These are phyloP conservation scores for Piper longum DNA, from an alignment of 164 flowering plant species.

Conservation along the genomic window DNA sequence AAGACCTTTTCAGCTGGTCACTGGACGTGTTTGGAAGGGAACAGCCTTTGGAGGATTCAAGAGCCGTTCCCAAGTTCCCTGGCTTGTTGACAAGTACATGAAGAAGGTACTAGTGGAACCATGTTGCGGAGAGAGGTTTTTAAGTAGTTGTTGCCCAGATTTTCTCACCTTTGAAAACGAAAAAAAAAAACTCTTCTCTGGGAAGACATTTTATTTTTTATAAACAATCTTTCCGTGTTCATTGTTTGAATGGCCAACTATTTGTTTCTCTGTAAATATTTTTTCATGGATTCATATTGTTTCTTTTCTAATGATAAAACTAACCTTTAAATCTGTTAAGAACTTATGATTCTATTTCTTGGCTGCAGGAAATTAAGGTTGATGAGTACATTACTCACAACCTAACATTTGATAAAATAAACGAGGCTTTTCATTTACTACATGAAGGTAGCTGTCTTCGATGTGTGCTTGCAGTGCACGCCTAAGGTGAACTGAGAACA, in stretches of 20 bases:
- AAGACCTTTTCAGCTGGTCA: conserved; percentile 95
- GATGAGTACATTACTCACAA: conserved; percentile 91
- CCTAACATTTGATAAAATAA: conserved; percentile 67
- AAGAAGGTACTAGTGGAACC: conserved; percentile 47
- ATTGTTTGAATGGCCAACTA: too few relatives aligned
- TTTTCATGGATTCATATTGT: too few relatives aligned
- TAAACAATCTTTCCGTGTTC: too few relatives aligned
- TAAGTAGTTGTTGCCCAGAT: too few relatives aligned
- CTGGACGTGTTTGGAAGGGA: conserved; percentile 99
- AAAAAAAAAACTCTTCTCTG: too few relatives aligned
- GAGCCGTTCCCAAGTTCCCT: conserved; percentile 97
- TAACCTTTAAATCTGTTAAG: too few relatives aligned
- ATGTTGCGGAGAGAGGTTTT: background rate
- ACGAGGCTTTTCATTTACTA: conserved; percentile 81
- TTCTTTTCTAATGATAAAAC: too few relatives aligned
- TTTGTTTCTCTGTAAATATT: too few relatives aligned
- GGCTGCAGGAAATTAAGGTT: conserved; percentile 82
- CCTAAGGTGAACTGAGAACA: conserved; percentile 13
- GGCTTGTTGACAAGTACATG: conserved; percentile 97
- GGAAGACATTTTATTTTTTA: too few relatives aligned
- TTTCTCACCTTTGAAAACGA: too few relatives aligned
- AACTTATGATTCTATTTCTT: background rate
- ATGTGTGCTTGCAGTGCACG: conserved; percentile 48
- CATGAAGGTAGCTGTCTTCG: conserved; percentile 89
- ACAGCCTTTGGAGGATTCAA: conserved; percentile 99